Conservation (phyloP, 2,329 filamentous ascomycete species). For the Colletotrichum gigasporum region DNA sequence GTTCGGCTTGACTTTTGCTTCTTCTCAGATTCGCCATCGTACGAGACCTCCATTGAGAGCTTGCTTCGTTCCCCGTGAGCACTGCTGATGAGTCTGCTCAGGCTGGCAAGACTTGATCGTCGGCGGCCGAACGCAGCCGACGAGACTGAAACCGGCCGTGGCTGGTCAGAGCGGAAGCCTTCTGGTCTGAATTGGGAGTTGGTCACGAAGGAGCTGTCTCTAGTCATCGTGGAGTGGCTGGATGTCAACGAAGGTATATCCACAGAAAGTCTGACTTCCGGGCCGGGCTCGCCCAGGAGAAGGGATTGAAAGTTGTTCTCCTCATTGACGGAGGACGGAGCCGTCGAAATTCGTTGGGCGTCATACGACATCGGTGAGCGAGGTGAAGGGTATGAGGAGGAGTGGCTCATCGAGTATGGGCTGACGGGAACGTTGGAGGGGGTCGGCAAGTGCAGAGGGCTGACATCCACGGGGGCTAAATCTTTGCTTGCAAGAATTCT, state of each 20-base stretch:
- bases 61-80: conserved; percentile 81
- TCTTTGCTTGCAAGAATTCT: conserved; percentile 54
- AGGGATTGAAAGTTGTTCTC: conserved; percentile 77
- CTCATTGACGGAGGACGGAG: conserved; percentile 77
- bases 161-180: conserved; percentile 57
- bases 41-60: conserved; percentile 72
- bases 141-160: conserved; percentile 69
- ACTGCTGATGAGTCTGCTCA: conserved; percentile 80
- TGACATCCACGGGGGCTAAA: conserved; percentile 60
- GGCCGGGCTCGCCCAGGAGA: conserved; percentile 77
- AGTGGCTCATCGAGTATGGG: conserved; percentile 71
- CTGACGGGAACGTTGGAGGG: conserved; percentile 62
- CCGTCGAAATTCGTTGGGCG: conserved; percentile 76
- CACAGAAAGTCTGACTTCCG: conserved; percentile 75
- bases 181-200: conserved; percentile 59
- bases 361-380: conserved; percentile 76
- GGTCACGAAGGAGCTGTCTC: conserved; percentile 65
- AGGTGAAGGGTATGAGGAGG: conserved; percentile 76
- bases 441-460: conserved; percentile 54
- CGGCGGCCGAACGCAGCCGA: conserved; percentile 73
- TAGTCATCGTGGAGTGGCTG: conserved; percentile 80
- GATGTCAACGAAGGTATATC: conserved; percentile 80
- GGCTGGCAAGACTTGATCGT: conserved; percentile 78
- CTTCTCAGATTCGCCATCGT: conserved; percentile 65
- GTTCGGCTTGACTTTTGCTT: conserved; percentile 70